Conservation (phyloP, 2,329 filamentous ascomycete species). For the Malbranchea cinnamomea region DNA sequence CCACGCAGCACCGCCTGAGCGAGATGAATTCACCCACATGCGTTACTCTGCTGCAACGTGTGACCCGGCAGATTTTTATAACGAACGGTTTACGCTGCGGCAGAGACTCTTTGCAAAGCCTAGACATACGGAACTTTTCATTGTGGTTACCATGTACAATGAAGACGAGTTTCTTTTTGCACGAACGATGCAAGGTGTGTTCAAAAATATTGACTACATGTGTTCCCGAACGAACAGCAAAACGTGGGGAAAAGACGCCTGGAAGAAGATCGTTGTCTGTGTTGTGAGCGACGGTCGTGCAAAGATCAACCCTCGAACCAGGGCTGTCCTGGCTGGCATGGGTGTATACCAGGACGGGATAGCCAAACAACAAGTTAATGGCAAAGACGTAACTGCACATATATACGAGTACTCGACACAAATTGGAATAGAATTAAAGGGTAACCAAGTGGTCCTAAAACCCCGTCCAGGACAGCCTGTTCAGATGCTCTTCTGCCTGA, state of each 20-base stretch:
- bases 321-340: slow-evolving; percentile 77
- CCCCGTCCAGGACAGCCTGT: slow-evolving; percentile 73
- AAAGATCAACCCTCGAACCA: slow-evolving; percentile 88
- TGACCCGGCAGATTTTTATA: slow-evolving; percentile 76
- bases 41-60: slow-evolving; percentile 90
- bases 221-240: slow-evolving; percentile 85
- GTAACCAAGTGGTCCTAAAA: slow-evolving; percentile 70
- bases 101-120: slow-evolving; percentile 87
- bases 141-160: slow-evolving; percentile 98
- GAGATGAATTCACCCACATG: slow-evolving; percentile 66
- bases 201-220: slow-evolving; percentile 99
- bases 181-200: slow-evolving; percentile 87
- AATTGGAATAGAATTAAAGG: slow-evolving; percentile 69
- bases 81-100: slow-evolving; percentile 78
- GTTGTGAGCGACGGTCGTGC: slow-evolving; percentile 92
- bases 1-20: slow-evolving; percentile 63
- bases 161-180: slow-evolving; percentile 95
- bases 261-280: slow-evolving; percentile 99
- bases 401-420: slow-evolving; percentile 65
- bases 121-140: slow-evolving; percentile 85
- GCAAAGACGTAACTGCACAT: slow-evolving; percentile 89
- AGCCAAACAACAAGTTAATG: slow-evolving; percentile 94
- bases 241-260: slow-evolving; percentile 95
- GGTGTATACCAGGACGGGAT: slow-evolving; percentile 98
- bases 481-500: slow-evolving; percentile 93